Evolutionary conservation across 176 grass and related monocot species (phyloP).

Genomic region (Secale cereale): DNA sequence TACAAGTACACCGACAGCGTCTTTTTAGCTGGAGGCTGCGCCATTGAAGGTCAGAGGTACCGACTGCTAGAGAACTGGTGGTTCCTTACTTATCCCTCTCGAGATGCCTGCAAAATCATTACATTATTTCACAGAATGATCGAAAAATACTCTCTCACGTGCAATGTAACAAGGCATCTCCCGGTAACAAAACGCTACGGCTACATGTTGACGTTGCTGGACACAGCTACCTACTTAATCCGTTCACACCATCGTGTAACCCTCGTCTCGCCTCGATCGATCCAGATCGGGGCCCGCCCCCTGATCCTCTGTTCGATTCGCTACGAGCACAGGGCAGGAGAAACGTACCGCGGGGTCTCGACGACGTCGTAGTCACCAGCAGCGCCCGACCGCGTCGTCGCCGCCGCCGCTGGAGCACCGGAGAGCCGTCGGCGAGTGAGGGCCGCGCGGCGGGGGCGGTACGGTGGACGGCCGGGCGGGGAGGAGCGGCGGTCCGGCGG

Average conservation of each 20-base stretch:
- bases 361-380: not conserved
- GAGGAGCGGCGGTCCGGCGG: not conserved
- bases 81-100: not conserved
- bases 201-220: not conserved
- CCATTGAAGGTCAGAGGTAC: conserved; percentile 17
- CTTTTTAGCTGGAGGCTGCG: conserved; percentile 26
- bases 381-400: not conserved
- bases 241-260: not conserved
- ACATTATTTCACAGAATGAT: not conserved
- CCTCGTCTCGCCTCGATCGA: not conserved
- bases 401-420: not conserved
- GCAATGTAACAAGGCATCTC: not conserved
- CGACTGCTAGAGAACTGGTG: not conserved
- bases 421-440: not conserved
- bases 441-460: not conserved
- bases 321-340: not conserved
- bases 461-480: not conserved
- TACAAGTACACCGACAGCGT: conserved; percentile 71
- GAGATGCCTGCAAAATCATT: not conserved
- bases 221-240: not conserved
- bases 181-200: not conserved
- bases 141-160: not conserved
- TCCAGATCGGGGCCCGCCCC: not conserved
- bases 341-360: not conserved
- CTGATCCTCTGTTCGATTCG: not conserved